phyloP scores from a whole-genome alignment of 106 monocot genomes.

The Iris macrosiphon region DNA sequence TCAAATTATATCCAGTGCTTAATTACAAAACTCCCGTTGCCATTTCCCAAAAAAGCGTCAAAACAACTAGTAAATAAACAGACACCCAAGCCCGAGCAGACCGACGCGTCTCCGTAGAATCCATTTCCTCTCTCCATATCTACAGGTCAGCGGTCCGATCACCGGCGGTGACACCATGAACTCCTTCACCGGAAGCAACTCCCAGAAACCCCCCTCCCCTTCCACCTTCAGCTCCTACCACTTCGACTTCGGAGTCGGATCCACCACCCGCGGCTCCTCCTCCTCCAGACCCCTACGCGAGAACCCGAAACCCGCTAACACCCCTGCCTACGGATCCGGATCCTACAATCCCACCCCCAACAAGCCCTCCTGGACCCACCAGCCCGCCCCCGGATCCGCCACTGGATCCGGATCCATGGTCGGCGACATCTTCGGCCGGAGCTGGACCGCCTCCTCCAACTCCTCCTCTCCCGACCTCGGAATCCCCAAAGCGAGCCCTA shows the following conservation, averaged over 20 bases:
- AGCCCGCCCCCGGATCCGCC: slow-evolving; percentile 25
- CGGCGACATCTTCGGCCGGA: slow-evolving; percentile 89
- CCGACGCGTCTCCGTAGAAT: no score
- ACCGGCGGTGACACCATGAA: slow-evolving; percentile 23
- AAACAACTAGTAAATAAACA: no score
- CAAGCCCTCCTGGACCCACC: slow-evolving; percentile 63
- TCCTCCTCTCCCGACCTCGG: slow-evolving; percentile 40
- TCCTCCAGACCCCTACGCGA: slow-evolving; percentile 58
- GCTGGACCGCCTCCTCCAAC: slow-evolving; percentile 34
- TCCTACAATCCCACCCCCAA: slow-evolving; percentile 8
- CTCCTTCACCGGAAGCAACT: slow-evolving; percentile 24
- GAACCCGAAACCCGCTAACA: slow-evolving; percentile 14
- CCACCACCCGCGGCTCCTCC: slow-evolving; percentile 15
- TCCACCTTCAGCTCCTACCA: slow-evolving; percentile 65
- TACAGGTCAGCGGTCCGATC: not conserved
- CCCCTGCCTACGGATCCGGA: slow-evolving; percentile 21
- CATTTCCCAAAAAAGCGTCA: no score
- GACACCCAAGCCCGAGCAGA: no score
- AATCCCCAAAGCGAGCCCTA: slow-evolving; percentile 46
- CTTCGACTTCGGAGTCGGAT: slow-evolving; percentile 84
- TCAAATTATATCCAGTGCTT: no score
- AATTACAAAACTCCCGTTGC: no score
- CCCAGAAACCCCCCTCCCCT: slow-evolving; percentile 15
- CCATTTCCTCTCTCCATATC: not conserved
- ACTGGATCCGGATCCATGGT: slow-evolving; percentile 52